Base-by-base conservation (phyloP, 164 flowering plant genomes). In the Nymphaea colorata region DNA sequence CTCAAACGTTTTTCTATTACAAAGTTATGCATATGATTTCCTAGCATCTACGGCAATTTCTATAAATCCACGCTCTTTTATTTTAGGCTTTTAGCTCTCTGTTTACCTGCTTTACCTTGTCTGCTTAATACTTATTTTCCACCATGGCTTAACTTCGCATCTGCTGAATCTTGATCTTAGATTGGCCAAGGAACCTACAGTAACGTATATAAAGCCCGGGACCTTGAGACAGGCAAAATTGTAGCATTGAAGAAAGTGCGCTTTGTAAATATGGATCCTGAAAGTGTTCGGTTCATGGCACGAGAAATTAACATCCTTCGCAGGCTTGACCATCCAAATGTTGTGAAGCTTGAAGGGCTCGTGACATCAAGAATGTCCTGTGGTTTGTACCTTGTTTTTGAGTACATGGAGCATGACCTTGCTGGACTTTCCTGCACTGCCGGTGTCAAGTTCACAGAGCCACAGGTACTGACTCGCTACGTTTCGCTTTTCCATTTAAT, bases 111-210 rank as follows among this genome's bases (percentile, higher is more conserved):
- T 25, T 25, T 25, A 25, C 36, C 36, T 25, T 25, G 36, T 25
- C 36, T 25, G 36, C 36, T 25, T 25, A 25, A 25, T 25, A 25
- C 36, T 25, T 25, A 25, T 25, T 25, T 25, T 25, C 36, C 36
- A 25, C 36, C 36, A 25, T 51, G 57, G 57, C 8, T 15, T 51
- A 15, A 51, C 14, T 51, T 51, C 14, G 14, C 5, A 5, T 51
- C 12, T 8, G 57, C 8, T 51, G 57, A 15, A 3, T 15, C 3
- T 8, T 51, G 57, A 51, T 25, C 79, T 80, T 86, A 91, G 97
- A 87, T 91, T 78, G 97, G 97, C 69, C 97, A 91, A 78, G 97
- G 97, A 75, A 91, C 97, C 51, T 91, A 91, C 69, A 87, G 97
- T 79, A 87, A 78, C 70, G 97, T 91, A 11, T 91, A 89, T 75